Conservation (phyloP, 208 protist genomes). For the Borovskyia barvae region DNA sequence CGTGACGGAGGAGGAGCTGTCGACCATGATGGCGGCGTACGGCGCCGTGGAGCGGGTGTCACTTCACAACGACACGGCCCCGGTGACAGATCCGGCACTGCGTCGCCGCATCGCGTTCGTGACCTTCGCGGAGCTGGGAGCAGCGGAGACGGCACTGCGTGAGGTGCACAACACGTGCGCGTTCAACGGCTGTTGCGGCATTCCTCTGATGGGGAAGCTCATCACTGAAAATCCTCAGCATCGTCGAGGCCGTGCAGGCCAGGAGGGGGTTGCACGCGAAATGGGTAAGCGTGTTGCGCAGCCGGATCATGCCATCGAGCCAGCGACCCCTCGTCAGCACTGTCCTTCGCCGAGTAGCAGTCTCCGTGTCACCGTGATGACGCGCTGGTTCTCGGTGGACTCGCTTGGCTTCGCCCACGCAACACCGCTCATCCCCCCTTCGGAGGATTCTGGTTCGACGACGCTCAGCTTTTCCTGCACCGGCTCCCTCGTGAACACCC, state of each 20-base stretch:
- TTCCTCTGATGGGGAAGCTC: conserved; percentile 33
- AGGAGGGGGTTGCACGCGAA: too few relatives aligned
- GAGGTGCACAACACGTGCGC: conserved; percentile 42
- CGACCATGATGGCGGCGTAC: conserved; percentile 5
- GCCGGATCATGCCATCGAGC: conserved; percentile 12
- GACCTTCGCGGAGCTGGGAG: conserved; percentile 33
- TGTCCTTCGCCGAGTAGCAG: too few relatives aligned
- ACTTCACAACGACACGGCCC: conserved; percentile 31
- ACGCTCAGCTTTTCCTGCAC: conserved; percentile 13
- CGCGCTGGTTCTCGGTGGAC: conserved; percentile 10
- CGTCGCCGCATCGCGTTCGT: conserved; percentile 48
- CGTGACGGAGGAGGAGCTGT: conserved; percentile 18
- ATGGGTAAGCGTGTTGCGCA: too few relatives aligned
- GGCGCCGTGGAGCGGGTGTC: conserved; percentile 28
- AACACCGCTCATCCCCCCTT: conserved; percentile 4
- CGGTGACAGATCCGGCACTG: neutral
- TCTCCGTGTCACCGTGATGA: too few relatives aligned
- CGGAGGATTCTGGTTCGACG: conserved; percentile 9
- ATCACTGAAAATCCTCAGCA: too few relatives aligned
- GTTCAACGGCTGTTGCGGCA: conserved; percentile 32
- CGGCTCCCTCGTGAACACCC: too few relatives aligned
- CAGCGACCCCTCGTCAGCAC: conserved; percentile 14
- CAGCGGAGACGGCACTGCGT: conserved; percentile 29
- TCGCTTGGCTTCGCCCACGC: neutral
- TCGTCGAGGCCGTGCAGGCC: too few relatives aligned